Evolutionary conservation across 1,139 yeast species (phyloP).

Genomic region (Pichia sp.): DNA sequence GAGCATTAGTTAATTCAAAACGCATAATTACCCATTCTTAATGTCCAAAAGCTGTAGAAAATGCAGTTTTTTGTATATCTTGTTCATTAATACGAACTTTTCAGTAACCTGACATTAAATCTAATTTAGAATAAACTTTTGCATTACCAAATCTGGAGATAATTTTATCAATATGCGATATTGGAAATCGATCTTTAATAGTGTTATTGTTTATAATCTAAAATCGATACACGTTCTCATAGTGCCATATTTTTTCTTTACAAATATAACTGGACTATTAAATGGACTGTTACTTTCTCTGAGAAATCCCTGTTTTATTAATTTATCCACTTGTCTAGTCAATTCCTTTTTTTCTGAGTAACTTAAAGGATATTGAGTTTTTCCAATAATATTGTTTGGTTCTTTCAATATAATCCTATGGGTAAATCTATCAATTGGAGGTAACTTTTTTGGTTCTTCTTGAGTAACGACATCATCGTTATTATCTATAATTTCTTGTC

Average conservation of each 20-base stretch:
- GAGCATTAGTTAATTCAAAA: conserved; percentile 20
- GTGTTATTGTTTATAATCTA: conserved; percentile 2
- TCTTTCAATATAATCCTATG: not conserved
- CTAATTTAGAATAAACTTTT: conserved; percentile 16
- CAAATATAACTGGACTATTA: not conserved
- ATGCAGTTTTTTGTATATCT: conserved; percentile 8
- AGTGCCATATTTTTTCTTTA: conserved; percentile 11
- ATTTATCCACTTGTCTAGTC: not conserved
- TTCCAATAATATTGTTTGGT: not conserved
- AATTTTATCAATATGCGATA: conserved; percentile 16
- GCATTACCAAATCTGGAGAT: not conserved
- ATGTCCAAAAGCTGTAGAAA: conserved; percentile 5
- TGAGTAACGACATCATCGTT: not conserved
- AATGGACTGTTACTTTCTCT: not conserved
- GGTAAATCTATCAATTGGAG: not conserved
- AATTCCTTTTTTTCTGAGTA: not conserved
- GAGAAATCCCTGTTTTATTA: not conserved
- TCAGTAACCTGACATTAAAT: conserved; percentile 16
- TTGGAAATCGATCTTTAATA: conserved; percentile 18
- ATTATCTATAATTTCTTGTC: too few species aligned
- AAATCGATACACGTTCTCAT: conserved; percentile 8
- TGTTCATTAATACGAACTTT: conserved; percentile 15
- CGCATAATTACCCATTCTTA: conserved; percentile 23
- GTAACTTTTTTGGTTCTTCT: not conserved
- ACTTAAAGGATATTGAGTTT: not conserved